Conservation (phyloP, 495 filamentous ascomycete species). For the Aspergillus egyptiacus region DNA sequence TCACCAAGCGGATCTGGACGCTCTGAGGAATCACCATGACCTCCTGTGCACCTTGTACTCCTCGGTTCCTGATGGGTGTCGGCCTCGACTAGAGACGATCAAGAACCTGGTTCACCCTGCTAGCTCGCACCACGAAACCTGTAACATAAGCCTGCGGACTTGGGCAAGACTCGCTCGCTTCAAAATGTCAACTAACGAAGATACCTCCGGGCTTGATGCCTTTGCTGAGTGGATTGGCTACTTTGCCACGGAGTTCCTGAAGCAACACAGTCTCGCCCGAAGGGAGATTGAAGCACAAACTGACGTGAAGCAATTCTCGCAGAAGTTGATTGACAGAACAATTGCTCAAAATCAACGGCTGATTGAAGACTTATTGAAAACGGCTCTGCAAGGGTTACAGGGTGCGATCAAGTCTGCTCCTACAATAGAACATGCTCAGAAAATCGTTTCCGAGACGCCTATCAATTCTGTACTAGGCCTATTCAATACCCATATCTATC, state of each 20-base stretch:
- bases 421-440: conserved; percentile 30
- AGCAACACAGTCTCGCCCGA: conserved; percentile 53
- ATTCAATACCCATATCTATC: conserved; percentile 32
- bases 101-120: conserved; percentile 72
- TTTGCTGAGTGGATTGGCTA: conserved; percentile 67
- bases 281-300: conserved; percentile 57
- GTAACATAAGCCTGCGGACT: conserved; percentile 71
- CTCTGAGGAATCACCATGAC: conserved; percentile 89
- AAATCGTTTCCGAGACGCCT: conserved; percentile 32
- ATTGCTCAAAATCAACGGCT: conserved; percentile 57
- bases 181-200: conserved; percentile 57
- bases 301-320: conserved; percentile 36
- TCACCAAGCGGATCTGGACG: conserved; percentile 69
- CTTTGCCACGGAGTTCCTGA: conserved; percentile 49
- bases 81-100: conserved; percentile 66
- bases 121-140: conserved; percentile 78
- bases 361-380: conserved; percentile 52
- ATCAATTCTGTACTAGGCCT: conserved; percentile 32
- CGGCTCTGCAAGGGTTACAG: conserved; percentile 48
- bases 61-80: conserved; percentile 64
- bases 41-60: conserved; percentile 85
- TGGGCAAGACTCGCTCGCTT: conserved; percentile 78
- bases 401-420: conserved; percentile 40
- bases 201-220: conserved; percentile 44
- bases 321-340: conserved; percentile 47